These are phyloP conservation scores for Acacia crassicarpa DNA, from an alignment of 306 rosid genomes.

Conservation along the genomic window DNA sequence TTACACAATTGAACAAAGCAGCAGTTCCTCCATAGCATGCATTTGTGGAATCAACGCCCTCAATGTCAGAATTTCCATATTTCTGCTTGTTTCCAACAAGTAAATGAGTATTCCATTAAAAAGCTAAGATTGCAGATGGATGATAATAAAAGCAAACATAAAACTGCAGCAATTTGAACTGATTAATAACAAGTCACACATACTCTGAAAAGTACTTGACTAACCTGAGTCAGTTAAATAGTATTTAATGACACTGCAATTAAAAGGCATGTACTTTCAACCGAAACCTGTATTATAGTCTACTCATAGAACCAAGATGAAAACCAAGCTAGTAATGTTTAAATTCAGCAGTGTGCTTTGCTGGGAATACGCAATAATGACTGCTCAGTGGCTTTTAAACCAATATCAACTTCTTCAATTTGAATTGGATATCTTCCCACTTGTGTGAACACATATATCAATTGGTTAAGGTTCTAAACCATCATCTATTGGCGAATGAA, in stretches of 20 bases:
- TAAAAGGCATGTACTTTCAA: neutral
- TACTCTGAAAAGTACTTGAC: neutral
- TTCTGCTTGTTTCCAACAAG: conserved; percentile 58
- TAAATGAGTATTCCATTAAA: conserved; percentile 18
- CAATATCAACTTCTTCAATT: conserved; percentile 22
- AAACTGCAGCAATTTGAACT: conserved; percentile 15
- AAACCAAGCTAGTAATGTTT: conserved; percentile 25
- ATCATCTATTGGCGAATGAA: conserved; percentile 1
- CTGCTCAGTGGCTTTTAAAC: neutral
- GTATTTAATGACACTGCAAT: neutral
- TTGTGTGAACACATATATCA: neutral
- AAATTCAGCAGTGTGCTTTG: conserved; percentile 14
- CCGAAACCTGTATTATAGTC: neutral
- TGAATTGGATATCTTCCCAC: conserved; percentile 1
- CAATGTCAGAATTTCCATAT: conserved; percentile 86
- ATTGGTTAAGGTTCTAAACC: conserved; percentile 11
- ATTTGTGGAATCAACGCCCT: conserved; percentile 94
- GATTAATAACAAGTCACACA: conserved; percentile 9
- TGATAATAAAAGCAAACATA: conserved; percentile 7
- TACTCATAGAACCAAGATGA: neutral
- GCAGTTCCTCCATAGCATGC: conserved; percentile 99
- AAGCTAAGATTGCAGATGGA: neutral
- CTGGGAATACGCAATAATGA: neutral
- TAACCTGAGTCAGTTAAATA: conserved; percentile 3
- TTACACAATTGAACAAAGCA: conserved; percentile 94